These are phyloP conservation scores for Rosa persica DNA, from an alignment of 306 rosid genomes.

Conservation along the genomic window DNA sequence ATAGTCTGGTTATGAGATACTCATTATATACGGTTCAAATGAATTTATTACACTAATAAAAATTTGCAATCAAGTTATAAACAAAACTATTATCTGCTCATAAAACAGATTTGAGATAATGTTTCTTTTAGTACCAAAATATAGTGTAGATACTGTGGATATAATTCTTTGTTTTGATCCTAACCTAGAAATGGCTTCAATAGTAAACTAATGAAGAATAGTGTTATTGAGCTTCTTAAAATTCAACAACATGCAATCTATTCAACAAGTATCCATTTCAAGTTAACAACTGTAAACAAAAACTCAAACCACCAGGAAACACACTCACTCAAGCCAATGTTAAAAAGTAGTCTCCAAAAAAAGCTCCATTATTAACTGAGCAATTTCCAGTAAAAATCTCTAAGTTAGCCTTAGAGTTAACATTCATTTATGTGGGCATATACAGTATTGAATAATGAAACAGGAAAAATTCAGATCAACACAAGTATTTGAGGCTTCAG, in stretches of 20 bases:
- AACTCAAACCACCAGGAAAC: not conserved
- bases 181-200: not conserved
- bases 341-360: not conserved
- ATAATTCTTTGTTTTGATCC: not conserved
- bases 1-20: no score
- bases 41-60: not conserved
- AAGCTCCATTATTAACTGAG: not conserved
- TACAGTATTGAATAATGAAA: not conserved
- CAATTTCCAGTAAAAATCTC: not conserved
- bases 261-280: not conserved
- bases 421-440: not conserved
- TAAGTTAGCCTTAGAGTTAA: not conserved
- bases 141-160: not conserved
- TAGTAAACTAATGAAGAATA: not conserved
- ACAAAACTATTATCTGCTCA: not conserved
- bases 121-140: not conserved
- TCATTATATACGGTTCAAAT: not conserved
- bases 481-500: not conserved
- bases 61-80: not conserved
- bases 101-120: slow-evolving; percentile 1
- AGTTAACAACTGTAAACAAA: not conserved
- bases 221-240: not conserved
- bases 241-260: slow-evolving; percentile 1
- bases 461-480: not conserved
- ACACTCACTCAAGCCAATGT: not conserved